These are phyloP conservation scores for Aspergillus pseudonomiae DNA, from an alignment of 2,329 filamentous ascomycete genomes.

Conservation along the genomic window DNA sequence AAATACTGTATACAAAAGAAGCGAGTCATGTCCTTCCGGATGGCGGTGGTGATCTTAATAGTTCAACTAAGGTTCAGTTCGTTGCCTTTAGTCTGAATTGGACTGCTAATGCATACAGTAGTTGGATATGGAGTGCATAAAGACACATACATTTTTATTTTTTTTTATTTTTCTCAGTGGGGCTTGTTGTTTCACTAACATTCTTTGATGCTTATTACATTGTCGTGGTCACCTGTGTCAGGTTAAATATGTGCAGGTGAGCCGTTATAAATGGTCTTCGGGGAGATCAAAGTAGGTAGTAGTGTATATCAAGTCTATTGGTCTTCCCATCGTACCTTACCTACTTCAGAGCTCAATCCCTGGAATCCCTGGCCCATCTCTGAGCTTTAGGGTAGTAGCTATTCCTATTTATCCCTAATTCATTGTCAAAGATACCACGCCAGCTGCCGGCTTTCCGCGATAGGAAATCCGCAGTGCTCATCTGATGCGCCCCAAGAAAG, in stretches of 20 bases:
- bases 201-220: constrained; percentile 5
- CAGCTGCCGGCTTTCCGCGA: constrained; percentile 2
- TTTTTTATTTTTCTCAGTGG: not conserved
- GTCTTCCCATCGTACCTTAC: not conserved
- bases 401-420: not conserved
- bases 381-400: not conserved
- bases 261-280: not conserved
- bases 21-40: not conserved
- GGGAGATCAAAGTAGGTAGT: not conserved
- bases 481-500: not conserved
- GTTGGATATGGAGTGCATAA: not conserved
- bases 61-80: not conserved
- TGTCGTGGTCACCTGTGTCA: not conserved
- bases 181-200: not conserved
- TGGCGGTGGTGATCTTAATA: not conserved
- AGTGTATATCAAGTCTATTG: not conserved
- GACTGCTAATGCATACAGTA: not conserved
- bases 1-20: not conserved
- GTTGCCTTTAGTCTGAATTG: not conserved
- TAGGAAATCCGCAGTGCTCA: constrained; percentile 5
- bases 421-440: not conserved
- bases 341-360: not conserved
- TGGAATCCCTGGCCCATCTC: not conserved
- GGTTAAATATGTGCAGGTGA: not conserved
- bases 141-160: not conserved